phyloP scores from a whole-genome alignment of 2,329 filamentous ascomycete genomes.

The Lachnellula subtilissima region DNA sequence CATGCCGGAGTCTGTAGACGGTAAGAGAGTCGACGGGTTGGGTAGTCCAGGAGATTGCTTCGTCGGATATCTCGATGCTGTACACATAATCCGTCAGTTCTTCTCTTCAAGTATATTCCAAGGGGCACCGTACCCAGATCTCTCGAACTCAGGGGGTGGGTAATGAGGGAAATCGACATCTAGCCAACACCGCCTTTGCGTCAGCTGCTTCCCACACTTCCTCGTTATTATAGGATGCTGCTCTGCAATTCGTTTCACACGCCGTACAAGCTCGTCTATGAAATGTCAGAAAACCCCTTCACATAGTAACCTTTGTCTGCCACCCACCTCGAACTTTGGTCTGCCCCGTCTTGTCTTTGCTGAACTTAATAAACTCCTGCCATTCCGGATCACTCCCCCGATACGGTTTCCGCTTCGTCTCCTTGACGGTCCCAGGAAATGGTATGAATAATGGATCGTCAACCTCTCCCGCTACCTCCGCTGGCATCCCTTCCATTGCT shows the following conservation, averaged over 20 bases:
- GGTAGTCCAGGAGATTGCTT: constrained; percentile 44
- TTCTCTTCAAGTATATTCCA: neutral
- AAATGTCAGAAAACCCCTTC: constrained; percentile 14
- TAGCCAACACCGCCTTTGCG: constrained; percentile 51
- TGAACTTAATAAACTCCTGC: constrained; percentile 55
- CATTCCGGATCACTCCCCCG: constrained; percentile 58
- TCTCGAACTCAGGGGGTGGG: constrained; percentile 55
- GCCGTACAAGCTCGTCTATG: constrained; percentile 42
- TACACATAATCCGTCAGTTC: constrained; percentile 19
- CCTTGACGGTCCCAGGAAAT: constrained; percentile 53
- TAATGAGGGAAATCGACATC: constrained; percentile 55
- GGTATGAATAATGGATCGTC: constrained; percentile 53
- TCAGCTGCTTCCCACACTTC: constrained; percentile 44
- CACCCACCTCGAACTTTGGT: constrained; percentile 24
- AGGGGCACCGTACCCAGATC: constrained; percentile 50
- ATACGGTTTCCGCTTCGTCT: constrained; percentile 47
- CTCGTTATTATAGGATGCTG: constrained; percentile 39
- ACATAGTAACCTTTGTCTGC: neutral
- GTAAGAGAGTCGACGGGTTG: constrained; percentile 44
- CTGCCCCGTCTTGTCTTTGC: constrained; percentile 45
- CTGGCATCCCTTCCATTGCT: constrained; percentile 40
- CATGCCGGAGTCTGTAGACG: constrained; percentile 42
- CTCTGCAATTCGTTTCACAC: constrained; percentile 40
- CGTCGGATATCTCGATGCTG: constrained; percentile 47
- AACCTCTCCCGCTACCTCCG: constrained; percentile 39